Base-by-base conservation (phyloP, 2,329 filamentous ascomycete genomes). In the Cordyceps fumosorosea region DNA sequence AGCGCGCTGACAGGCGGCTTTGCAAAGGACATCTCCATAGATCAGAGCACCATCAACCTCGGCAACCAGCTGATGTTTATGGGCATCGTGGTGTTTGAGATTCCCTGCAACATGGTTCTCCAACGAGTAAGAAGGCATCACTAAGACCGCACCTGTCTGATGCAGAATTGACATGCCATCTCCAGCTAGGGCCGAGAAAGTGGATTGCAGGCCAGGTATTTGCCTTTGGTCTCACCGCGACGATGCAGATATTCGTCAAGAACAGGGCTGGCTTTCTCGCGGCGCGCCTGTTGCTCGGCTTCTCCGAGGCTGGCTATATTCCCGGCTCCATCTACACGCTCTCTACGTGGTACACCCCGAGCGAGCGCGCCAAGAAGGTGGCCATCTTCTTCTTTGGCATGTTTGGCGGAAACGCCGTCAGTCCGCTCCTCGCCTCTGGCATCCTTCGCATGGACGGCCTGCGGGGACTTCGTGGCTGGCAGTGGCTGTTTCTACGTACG, bases 51-150 rank as follows among this genome's bases (percentile, higher is more conserved):
- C 0, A 76, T 83, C 63, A 84, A 83, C 58, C 67, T 82, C 0
- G 80, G 81, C 0, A 82, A 83, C 62, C 80, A 82, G 64, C 67
- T 83, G 10, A 80, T 83, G 78, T 82, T 80, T 63, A 70, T 80
- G 37, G 78, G 78, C 0, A 80, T 80, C 10, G 77, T 82, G 2
- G 66, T 80, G 2, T 67, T 81, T 1, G 80, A 83, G 62, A 82
- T 83, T 2, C 81, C 80, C 0, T 80, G 76, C 20, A 83, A 83
- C 64, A 73, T 83, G 64, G 68, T 76, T 2, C 67, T 80, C 2
- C 72, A 75, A 51, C 65, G 64, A 58, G 71, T 73, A 50, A 29
- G 64, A 26, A 29, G 64, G 24, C 7, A 18, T 2, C 7, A 29
- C 24, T 5, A 7, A 32, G 14, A 5, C 54, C 54, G 18, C 14